Evolutionary conservation across 768 basidiomycete genomes (phyloP).

Genomic region (Tricholoma matsutake): DNA sequence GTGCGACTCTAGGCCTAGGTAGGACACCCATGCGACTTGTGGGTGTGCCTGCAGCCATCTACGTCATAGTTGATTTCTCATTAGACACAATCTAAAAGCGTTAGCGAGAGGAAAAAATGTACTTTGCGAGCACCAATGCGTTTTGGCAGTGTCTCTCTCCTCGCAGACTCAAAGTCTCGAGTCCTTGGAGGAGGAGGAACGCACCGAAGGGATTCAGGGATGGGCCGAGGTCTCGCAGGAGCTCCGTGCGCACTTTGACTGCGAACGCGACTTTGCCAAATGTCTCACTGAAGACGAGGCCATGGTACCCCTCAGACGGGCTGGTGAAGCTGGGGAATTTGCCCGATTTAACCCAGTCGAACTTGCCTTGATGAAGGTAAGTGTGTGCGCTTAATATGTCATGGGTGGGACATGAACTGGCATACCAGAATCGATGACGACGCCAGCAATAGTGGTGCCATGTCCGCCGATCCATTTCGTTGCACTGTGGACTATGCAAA

Average conservation of each 20-base stretch:
- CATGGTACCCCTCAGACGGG: slow-evolving; percentile 76
- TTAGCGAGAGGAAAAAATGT: slow-evolving; percentile 7
- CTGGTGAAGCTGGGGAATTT: slow-evolving; percentile 74
- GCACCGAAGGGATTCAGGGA: slow-evolving; percentile 67
- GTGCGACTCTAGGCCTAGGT: slow-evolving; percentile 67
- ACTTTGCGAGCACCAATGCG: slow-evolving; percentile 63
- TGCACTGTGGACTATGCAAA: slow-evolving; percentile 58
- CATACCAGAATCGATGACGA: slow-evolving; percentile 66
- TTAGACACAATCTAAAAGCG: background rate
- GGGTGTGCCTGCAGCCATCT: slow-evolving; percentile 63
- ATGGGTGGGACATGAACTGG: slow-evolving; percentile 11
- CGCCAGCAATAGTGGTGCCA: slow-evolving; percentile 76
- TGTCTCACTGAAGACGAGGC: slow-evolving; percentile 59
- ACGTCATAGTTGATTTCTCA: slow-evolving; percentile 6
- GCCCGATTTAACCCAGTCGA: slow-evolving; percentile 67
- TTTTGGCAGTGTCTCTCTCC: slow-evolving; percentile 71
- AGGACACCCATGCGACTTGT: slow-evolving; percentile 73
- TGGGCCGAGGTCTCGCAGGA: slow-evolving; percentile 67
- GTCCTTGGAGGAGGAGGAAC: slow-evolving; percentile 73
- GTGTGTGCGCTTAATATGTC: too few species aligned
- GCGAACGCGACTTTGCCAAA: slow-evolving; percentile 67
- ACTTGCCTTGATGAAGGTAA: slow-evolving; percentile 44
- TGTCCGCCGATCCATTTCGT: slow-evolving; percentile 88
- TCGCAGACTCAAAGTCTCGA: slow-evolving; percentile 74
- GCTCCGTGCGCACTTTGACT: slow-evolving; percentile 58